Evolutionary conservation across 2,329 filamentous ascomycete genomes (phyloP), one percentile per base, ranked within the genome.

Genomic region (Leptosphaerulina australis): DNA sequence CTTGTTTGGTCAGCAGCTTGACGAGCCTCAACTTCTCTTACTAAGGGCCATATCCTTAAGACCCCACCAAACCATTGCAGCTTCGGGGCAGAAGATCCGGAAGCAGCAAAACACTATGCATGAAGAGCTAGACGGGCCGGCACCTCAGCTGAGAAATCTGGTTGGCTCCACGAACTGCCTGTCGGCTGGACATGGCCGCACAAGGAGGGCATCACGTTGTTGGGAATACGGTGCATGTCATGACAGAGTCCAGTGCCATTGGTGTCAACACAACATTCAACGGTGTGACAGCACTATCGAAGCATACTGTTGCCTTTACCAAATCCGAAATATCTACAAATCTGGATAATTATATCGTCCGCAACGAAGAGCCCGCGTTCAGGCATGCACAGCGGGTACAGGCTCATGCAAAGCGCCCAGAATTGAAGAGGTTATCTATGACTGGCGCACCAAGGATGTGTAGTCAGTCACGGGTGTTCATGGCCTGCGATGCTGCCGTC

Each of bases 351-450:
- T 51, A 63, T 5, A 59, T 76, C 25, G 21, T 44, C 2, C 34
- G 25, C 2, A 75, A 74, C 60, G 74, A 77, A 48, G 33, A 59
- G 17, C 61, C 68, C n/a, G 73, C 76, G 72, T 74, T 73, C 39
- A 45, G 35, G n/a, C 58, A 69, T 6, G 69, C 69, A n/a, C 68
- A 66, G 11, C 56, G 59, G 34, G 70, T 58, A n/a, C 66, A 71
- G 41, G 55, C 66, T 30, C 31, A 67, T 45, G 76, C 72, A 8
- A 77, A 76, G 37, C 78, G 81, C 45, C 60, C 75, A 59, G 76
- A 77, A 60, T 66, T 70, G 22, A 69, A 75, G 29, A 80, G 77
- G 75, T 74, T 82, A 58, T 78, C 79, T 50, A 79, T 76, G 0
- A 70, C 74, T 3, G 76, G 74, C 2, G 74, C 75, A 8, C 80